Conservation (phyloP, 2,329 filamentous ascomycete genomes). For the Teratosphaeria pseudoeucalypti region DNA sequence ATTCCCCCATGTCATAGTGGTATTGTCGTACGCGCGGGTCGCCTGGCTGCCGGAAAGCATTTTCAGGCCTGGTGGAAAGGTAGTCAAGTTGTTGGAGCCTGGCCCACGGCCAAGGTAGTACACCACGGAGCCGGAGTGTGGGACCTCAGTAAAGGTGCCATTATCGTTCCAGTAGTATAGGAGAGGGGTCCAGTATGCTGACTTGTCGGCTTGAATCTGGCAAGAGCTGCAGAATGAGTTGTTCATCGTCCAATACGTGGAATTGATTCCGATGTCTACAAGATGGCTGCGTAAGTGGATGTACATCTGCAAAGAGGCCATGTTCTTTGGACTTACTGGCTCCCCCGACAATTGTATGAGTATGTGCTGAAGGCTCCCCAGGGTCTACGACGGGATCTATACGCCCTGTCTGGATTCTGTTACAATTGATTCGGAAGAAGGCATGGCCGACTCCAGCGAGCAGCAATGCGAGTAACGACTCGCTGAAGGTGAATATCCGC, state of each 20-base stretch:
- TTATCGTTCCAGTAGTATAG: constrained; percentile 27
- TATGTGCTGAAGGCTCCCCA: constrained; percentile 22
- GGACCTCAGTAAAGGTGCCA: constrained; percentile 38
- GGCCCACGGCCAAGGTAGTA: constrained; percentile 53
- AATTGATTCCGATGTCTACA: constrained; percentile 49
- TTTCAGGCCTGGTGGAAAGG: constrained; percentile 57
- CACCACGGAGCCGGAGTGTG: constrained; percentile 53
- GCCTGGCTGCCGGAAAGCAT: constrained; percentile 58
- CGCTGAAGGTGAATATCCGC: neutral
- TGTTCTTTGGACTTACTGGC: constrained; percentile 16
- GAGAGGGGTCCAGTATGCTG: constrained; percentile 29
- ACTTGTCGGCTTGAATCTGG: constrained; percentile 26
- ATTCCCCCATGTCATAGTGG: constrained; percentile 28
- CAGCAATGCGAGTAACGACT: neutral
- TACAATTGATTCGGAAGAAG: constrained; percentile 28
- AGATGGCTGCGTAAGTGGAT: neutral
- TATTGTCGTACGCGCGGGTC: constrained; percentile 38
- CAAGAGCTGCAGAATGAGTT: constrained; percentile 44
- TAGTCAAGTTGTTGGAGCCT: constrained; percentile 50
- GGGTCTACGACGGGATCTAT: constrained; percentile 27
- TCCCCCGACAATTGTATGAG: constrained; percentile 25
- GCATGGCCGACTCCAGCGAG: constrained; percentile 14
- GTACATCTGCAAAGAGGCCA: neutral
- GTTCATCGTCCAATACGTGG: constrained; percentile 50
- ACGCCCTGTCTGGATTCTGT: constrained; percentile 24